Base-by-base conservation (phyloP, 1,284 basidiomycete species). In the Tilletia indica region DNA sequence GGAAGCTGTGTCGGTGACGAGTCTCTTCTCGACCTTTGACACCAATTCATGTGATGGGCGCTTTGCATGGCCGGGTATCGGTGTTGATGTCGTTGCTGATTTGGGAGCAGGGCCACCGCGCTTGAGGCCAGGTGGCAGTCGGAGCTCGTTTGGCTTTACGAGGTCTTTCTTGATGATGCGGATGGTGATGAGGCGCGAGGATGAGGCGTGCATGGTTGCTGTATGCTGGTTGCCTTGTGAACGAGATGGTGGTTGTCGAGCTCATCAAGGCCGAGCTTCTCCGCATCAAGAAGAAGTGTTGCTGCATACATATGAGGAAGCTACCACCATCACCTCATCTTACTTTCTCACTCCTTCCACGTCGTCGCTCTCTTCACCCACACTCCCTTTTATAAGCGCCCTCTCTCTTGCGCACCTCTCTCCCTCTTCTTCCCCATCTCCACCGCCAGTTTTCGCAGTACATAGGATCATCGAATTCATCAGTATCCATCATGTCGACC, bases 401-500 rank as follows among this genome's bases (percentile, higher is more conserved):
- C 25, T 54, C 19, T 54, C 58, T 63, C 58, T 21, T 31, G 25
- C 25, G 25, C 2, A 31, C 19, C 58, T 63, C 51, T 31, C 6
- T 54, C 51, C 4, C 19, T n/a, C 51, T 8, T 54, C n/a, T 54
- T 54, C 51, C n/a, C 25, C 51, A 21, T 31, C 51, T 54, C 19
- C 19, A n/a, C 51, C n/a, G 8, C n/a, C n/a, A n/a, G 8, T n/a
- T 8, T 54, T 54, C 51, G 19, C 51, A 31, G 25, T 31, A 31
- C 25, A 31, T 31, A 31, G 25, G 25, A 31, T 31, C 25, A 31
- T 31, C 25, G 25, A 31, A 8, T 21, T 31, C 51, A 21, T 54
- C 51, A 54, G 51, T 3, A n/a, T 4, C 19, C n/a, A 54, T 1
- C 64, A 67, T 67, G 64, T 45, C 39, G 6, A 71, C 73, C 25